These are phyloP conservation scores for Albatrellus ellisii DNA, from an alignment of 768 basidiomycete genomes.

Conservation along the genomic window DNA sequence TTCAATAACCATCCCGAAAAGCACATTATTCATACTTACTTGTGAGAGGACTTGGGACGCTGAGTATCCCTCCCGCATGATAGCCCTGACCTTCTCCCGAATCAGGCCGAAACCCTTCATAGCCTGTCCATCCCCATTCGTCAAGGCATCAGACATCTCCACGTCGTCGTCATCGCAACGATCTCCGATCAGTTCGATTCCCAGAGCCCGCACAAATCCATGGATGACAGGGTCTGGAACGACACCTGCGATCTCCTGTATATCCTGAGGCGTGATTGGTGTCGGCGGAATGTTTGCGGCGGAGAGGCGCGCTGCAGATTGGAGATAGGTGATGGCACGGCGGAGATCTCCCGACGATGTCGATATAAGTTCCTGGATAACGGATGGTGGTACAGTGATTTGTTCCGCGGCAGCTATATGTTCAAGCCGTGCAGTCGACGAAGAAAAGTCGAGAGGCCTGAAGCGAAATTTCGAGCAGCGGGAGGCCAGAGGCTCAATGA, in stretches of 20 bases:
- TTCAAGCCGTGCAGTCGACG: constrained; percentile 60
- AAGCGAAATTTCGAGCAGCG: constrained; percentile 99
- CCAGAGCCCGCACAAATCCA: constrained; percentile 55
- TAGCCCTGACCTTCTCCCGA: constrained; percentile 53
- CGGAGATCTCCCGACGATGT: constrained; percentile 88
- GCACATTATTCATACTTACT: constrained; percentile 29
- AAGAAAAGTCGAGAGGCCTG: constrained; percentile 73
- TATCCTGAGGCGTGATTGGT: constrained; percentile 60
- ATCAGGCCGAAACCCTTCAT: constrained; percentile 44
- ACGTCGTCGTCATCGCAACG: constrained; percentile 40
- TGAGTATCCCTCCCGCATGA: constrained; percentile 86
- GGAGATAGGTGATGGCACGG: constrained; percentile 94
- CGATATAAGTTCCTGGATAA: constrained; percentile 60
- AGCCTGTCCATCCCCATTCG: constrained; percentile 16
- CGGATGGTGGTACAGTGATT: constrained; percentile 40
- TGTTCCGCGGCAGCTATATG: constrained; percentile 73
- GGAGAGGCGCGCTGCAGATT: constrained; percentile 86
- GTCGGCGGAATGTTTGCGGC: constrained; percentile 59
- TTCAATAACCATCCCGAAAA: constrained; percentile 15
- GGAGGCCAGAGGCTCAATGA: constrained; percentile 97
- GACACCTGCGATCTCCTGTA: constrained; percentile 96
- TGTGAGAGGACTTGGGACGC: constrained; percentile 82
- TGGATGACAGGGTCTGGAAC: constrained; percentile 67
- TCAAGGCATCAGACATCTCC: constrained; percentile 23
- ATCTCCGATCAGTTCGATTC: constrained; percentile 38